Conservation (phyloP, 2,329 filamentous ascomycete species). For the Pseudogymnoascus sp. region DNA sequence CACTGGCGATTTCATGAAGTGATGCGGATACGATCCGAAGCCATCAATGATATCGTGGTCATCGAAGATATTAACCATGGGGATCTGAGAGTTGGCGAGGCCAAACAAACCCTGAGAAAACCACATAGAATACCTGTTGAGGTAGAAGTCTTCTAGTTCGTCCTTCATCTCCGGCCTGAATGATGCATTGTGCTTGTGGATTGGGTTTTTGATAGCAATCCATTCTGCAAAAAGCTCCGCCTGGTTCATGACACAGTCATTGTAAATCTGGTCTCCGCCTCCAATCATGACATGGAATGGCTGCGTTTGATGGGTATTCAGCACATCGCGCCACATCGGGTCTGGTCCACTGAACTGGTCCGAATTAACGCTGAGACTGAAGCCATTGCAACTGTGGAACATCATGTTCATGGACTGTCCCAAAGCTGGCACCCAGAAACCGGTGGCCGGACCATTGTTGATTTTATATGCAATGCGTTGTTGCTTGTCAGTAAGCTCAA, state of each 20-base stretch:
- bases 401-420: slow-evolving; percentile 94
- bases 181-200: slow-evolving; percentile 69
- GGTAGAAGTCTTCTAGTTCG: slow-evolving; percentile 81
- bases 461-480: slow-evolving; percentile 91
- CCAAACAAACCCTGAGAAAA: slow-evolving; percentile 92
- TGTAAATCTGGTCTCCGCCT: slow-evolving; percentile 95
- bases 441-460: slow-evolving; percentile 79
- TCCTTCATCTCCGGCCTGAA: slow-evolving; percentile 78
- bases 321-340: slow-evolving; percentile 90
- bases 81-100: slow-evolving; percentile 89
- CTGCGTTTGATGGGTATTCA: slow-evolving; percentile 82
- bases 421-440: slow-evolving; percentile 87
- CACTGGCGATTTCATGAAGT: slow-evolving; percentile 84
- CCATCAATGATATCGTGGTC: slow-evolving; percentile 91
- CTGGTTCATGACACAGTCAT: slow-evolving; percentile 72
- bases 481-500: slow-evolving; percentile 72
- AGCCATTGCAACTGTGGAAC: slow-evolving; percentile 98
- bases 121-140: slow-evolving; percentile 86
- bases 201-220: slow-evolving; percentile 71
- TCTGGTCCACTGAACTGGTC: slow-evolving; percentile 84
- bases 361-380: slow-evolving; percentile 71
- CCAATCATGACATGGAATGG: slow-evolving; percentile 99
- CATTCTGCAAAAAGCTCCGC: slow-evolving; percentile 74
- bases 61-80: slow-evolving; percentile 97
- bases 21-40: slow-evolving; percentile 84